Evolutionary conservation across 2,329 filamentous ascomycete species (phyloP).

Genomic region (Aurifilum marmelostoma): DNA sequence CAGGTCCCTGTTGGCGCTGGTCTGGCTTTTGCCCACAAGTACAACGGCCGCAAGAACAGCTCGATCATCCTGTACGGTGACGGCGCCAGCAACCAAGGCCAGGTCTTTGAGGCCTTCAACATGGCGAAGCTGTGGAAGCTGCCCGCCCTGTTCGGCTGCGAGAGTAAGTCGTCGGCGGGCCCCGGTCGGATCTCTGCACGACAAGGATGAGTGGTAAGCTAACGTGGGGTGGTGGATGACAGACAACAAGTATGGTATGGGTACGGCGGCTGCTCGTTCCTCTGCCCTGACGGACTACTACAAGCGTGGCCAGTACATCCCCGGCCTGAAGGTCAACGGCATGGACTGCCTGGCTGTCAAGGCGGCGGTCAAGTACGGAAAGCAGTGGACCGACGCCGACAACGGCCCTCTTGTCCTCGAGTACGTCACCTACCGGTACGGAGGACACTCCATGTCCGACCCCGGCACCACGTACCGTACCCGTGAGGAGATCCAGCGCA

Average conservation of each 20-base stretch:
- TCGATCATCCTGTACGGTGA: slow-evolving; percentile 94
- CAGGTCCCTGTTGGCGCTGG: slow-evolving; percentile 97
- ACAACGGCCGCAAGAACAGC: slow-evolving; percentile 83
- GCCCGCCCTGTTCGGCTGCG: slow-evolving; percentile 93
- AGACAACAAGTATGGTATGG: slow-evolving; percentile 99
- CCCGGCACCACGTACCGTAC: slow-evolving; percentile 99
- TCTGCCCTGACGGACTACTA: slow-evolving; percentile 99
- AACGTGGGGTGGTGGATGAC: slow-evolving; percentile 34
- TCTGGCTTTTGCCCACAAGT: slow-evolving; percentile 96
- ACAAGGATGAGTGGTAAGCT: neutral
- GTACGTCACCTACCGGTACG: slow-evolving; percentile 99
- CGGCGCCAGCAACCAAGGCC: slow-evolving; percentile 97
- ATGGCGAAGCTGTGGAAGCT: slow-evolving; percentile 99
- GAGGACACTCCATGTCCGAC: slow-evolving; percentile 99
- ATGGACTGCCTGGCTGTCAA: slow-evolving; percentile 99
- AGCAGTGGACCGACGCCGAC: slow-evolving; percentile 79
- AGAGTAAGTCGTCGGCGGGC: slow-evolving; percentile 69
- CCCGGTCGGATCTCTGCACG: neutral
- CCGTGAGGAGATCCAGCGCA: slow-evolving; percentile 98
- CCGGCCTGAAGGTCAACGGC: slow-evolving; percentile 98
- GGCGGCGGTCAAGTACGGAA: slow-evolving; percentile 92
- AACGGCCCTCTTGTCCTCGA: slow-evolving; percentile 96
- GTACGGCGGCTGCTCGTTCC: slow-evolving; percentile 90
- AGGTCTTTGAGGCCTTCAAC: slow-evolving; percentile 99
- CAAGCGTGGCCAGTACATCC: slow-evolving; percentile 99